These are phyloP conservation scores for Parasarocladium wereldwijsianum DNA, from an alignment of 2,329 filamentous ascomycete genomes.

Conservation along the genomic window DNA sequence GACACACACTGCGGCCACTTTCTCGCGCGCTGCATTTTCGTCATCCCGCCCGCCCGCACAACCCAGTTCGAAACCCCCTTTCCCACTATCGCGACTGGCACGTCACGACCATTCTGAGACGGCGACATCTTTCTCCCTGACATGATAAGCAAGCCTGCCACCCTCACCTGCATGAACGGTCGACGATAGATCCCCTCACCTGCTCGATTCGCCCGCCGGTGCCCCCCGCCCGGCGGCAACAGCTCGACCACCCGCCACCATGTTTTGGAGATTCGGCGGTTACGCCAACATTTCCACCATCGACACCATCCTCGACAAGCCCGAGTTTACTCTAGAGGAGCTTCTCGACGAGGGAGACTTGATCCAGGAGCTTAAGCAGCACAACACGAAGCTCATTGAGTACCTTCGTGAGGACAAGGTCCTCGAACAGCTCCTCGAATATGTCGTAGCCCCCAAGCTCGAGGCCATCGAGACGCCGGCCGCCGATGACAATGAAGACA, in stretches of 20 bases:
- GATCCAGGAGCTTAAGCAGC: conserved; percentile 94
- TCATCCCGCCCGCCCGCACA: conserved; percentile 1
- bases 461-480: conserved; percentile 37
- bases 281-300: conserved; percentile 96
- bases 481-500: conserved; percentile 33
- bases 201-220: conserved; percentile 13
- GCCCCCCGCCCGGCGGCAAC: conserved; percentile 17
- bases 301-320: conserved; percentile 91
- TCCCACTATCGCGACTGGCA: conserved; percentile 1
- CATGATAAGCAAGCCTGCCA: conserved; percentile 8
- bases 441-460: conserved; percentile 71
- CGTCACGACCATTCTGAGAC: background rate
- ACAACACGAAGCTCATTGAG: conserved; percentile 95
- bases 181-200: conserved; percentile 8
- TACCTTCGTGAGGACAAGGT: conserved; percentile 81
- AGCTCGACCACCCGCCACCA: conserved; percentile 42
- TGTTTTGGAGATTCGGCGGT: conserved; percentile 99
- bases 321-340: conserved; percentile 90
- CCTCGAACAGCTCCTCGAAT: conserved; percentile 73
- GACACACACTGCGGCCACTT: no score
- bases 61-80: conserved; percentile 4
- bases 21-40: no score
- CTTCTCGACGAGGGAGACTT: conserved; percentile 90
- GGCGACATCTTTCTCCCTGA: background rate
- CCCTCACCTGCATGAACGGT: no score